Evolutionary conservation across 177 flowering plant species (phyloP).

Genomic region (Vitis hybrid): DNA sequence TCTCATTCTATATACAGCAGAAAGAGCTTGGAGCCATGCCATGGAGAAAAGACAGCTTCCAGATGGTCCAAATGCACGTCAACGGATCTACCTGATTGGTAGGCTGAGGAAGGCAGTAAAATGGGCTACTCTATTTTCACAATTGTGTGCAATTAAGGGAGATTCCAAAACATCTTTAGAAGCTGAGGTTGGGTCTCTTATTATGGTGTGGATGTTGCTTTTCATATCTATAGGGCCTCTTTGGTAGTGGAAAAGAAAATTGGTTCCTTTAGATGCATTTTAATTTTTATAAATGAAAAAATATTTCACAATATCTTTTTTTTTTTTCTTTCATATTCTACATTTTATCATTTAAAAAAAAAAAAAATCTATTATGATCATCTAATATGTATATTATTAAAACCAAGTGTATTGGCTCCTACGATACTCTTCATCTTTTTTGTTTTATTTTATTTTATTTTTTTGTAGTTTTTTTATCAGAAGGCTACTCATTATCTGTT

Average conservation of each 20-base stretch:
- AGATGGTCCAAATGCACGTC: slow-evolving; percentile 89
- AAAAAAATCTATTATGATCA: no score
- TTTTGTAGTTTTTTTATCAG: no score
- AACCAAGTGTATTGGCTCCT: no score
- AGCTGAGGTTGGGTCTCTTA: slow-evolving; percentile 69
- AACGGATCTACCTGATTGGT: slow-evolving; percentile 81
- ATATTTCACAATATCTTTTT: no score
- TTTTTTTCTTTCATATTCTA: no score
- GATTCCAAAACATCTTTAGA: slow-evolving; percentile 95
- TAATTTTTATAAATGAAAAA: no score
- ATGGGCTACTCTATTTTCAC: slow-evolving; percentile 84
- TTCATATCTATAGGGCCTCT: no score
- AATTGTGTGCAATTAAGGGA: slow-evolving; percentile 78
- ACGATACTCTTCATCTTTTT: background rate
- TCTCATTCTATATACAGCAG: slow-evolving; percentile 80
- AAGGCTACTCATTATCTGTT: background rate
- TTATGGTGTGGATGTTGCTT: no score
- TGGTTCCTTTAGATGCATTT: no score
- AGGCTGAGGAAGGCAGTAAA: slow-evolving; percentile 91
- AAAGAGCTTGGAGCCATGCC: slow-evolving; percentile 99
- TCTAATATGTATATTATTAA: no score
- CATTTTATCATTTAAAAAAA: no score
- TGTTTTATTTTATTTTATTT: background rate
- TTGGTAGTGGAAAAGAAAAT: no score
- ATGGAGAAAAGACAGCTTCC: slow-evolving; percentile 97